A percentile compares a stretch with the other conserved stretches of the same genome.
Evolutionary conservation across 768 basidiomycete species (phyloP).

Genomic region (Boletus vinaceobasis): DNA sequence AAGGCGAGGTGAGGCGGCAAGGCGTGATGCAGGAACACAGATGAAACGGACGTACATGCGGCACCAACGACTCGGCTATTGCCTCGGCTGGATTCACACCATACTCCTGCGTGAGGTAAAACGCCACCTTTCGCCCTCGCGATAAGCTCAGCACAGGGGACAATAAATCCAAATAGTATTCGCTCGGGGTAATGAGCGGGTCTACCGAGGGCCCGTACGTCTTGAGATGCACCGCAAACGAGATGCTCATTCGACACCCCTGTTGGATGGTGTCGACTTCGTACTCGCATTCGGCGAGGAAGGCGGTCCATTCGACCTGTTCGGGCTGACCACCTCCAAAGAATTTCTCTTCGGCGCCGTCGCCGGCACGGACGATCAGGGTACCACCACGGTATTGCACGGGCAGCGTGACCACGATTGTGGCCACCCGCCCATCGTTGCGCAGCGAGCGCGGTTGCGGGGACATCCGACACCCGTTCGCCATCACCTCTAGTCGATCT

Average conservation of each 20-base stretch:
- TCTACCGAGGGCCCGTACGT: constrained; percentile 62
- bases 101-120: constrained; percentile 69
- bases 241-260: constrained; percentile 66
- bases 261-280: constrained; percentile 69
- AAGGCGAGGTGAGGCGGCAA: background rate
- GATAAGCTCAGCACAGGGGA: constrained; percentile 70
- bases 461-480: constrained; percentile 55
- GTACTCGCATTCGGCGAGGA: constrained; percentile 69
- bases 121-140: constrained; percentile 68
- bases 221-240: constrained; percentile 69
- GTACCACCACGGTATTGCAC: constrained; percentile 71
- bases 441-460: constrained; percentile 51
- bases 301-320: constrained; percentile 77
- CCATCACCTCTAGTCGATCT: constrained; percentile 69
- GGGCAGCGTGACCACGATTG: constrained; percentile 69
- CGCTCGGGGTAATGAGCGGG: constrained; percentile 69
- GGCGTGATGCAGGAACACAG: constrained; percentile 9
- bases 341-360: constrained; percentile 60
- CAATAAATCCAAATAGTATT: constrained; percentile 67
- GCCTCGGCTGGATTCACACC: constrained; percentile 65
- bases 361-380: constrained; percentile 52
- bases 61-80: constrained; percentile 67
- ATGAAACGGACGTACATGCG: constrained; percentile 49
- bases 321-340: constrained; percentile 57
- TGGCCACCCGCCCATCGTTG: constrained; percentile 69